phyloP scores from a whole-genome alignment of 768 basidiomycete genomes.

The Auriculariales sp. region DNA sequence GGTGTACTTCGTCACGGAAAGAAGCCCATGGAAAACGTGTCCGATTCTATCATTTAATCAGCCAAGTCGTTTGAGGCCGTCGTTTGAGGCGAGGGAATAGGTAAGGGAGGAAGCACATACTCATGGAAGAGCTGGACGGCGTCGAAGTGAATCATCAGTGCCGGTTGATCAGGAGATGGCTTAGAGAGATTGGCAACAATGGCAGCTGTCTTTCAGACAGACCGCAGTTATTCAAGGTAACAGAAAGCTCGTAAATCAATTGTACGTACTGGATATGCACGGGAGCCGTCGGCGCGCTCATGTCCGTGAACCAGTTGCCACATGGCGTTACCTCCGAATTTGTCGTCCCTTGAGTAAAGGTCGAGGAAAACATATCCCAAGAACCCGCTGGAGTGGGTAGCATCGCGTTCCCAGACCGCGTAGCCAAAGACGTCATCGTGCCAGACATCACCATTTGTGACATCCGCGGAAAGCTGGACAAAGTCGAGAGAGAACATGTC shows the following conservation, averaged over 20 bases:
- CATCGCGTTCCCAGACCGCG: conserved; percentile 70
- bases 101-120: too few relatives aligned
- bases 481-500: conserved; percentile 34
- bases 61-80: too few relatives aligned
- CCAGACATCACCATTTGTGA: not conserved
- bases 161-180: conserved; percentile 63
- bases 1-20: conserved; percentile 54
- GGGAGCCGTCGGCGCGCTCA: conserved; percentile 32
- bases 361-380: conserved; percentile 81
- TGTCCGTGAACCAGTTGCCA: conserved; percentile 65
- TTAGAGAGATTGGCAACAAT: conserved; percentile 92
- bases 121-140: conserved; percentile 89
- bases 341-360: conserved; percentile 66
- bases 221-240: too few relatives aligned
- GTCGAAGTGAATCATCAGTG: conserved; percentile 72
- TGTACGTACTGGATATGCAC: conserved; percentile 58
- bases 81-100: too few relatives aligned
- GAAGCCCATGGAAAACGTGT: conserved; percentile 34
- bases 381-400: conserved; percentile 55
- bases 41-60: too few relatives aligned
- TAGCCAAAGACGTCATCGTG: conserved; percentile 59
- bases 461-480: not conserved
- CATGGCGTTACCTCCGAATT: conserved; percentile 79
- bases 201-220: too few relatives aligned
- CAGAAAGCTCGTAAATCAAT: too few relatives aligned